phyloP scores from a whole-genome alignment of 176 grass and related monocot species.

The Musa acuminata region DNA sequence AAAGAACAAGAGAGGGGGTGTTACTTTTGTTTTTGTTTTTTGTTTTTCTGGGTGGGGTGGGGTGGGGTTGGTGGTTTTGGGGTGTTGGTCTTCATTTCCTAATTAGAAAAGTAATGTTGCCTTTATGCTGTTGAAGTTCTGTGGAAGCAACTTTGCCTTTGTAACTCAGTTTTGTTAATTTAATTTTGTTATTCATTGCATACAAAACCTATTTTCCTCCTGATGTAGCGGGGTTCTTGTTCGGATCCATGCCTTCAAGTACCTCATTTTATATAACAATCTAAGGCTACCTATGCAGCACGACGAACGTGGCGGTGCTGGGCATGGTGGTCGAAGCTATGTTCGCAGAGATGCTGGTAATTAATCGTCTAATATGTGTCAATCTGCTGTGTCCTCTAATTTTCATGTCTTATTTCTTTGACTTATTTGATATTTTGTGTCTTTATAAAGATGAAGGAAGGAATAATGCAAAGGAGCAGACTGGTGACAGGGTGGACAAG shows the following conservation, averaged over 20 bases:
- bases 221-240: conserved; percentile 44
- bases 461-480: conserved; percentile 38
- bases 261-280: conserved; percentile 56
- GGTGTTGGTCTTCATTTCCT: too few species aligned
- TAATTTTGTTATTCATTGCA: conserved; percentile 8
- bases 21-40: too few species aligned
- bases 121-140: too few species aligned
- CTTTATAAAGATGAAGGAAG: conserved; percentile 51
- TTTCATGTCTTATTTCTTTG: neutral
- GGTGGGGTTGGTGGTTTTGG: too few species aligned
- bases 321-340: conserved; percentile 60
- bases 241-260: conserved; percentile 41
- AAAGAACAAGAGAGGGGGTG: too few species aligned
- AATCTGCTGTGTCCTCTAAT: neutral
- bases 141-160: too few species aligned
- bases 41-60: too few species aligned
- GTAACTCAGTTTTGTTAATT: neutral
- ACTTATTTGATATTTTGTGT: conserved; percentile 1
- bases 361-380: neutral
- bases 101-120: too few species aligned
- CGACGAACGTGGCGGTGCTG: conserved; percentile 53
- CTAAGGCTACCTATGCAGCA: conserved; percentile 87
- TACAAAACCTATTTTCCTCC: conserved; percentile 32
- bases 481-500: conserved; percentile 32
- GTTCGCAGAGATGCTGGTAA: conserved; percentile 34